Conservation (phyloP, 306 rosid genomes). For the Rosa multiflora region DNA sequence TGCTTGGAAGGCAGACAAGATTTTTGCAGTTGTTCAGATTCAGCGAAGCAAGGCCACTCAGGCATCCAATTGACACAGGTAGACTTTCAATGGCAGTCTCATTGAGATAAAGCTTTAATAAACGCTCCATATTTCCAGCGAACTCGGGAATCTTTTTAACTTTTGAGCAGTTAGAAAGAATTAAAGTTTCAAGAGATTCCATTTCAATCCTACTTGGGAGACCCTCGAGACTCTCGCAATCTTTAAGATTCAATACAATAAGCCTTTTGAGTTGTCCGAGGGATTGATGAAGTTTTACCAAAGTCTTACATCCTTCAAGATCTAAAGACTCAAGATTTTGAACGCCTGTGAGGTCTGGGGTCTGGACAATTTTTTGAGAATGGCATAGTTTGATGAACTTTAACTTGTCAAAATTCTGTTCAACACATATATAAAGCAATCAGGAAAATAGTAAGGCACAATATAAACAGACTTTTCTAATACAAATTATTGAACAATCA, state of each 20-base stretch:
- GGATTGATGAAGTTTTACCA: neutral
- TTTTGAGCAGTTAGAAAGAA: neutral
- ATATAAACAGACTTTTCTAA: no score
- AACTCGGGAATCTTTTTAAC: neutral
- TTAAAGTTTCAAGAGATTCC: neutral
- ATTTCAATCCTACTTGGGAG: neutral
- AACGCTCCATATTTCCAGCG: neutral
- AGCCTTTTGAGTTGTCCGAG: neutral
- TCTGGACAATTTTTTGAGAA: neutral
- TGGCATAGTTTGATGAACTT: neutral
- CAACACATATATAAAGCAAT: no score
- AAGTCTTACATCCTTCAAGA: neutral
- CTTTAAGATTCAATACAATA: neutral
- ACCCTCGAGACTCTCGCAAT: neutral
- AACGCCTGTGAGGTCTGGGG: neutral
- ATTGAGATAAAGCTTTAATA: neutral
- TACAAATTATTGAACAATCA: no score
- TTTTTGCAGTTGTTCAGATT: conserved; percentile 2
- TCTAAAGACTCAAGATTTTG: neutral
- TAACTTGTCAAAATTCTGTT: neutral
- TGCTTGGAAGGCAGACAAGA: conserved; percentile 1
- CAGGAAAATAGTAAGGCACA: no score
- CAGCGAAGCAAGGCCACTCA: neutral
- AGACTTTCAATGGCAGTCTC: neutral
- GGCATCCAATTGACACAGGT: neutral